Base-by-base conservation (phyloP, 2,329 filamentous ascomycete species). In the Penicillium janthinellum region DNA sequence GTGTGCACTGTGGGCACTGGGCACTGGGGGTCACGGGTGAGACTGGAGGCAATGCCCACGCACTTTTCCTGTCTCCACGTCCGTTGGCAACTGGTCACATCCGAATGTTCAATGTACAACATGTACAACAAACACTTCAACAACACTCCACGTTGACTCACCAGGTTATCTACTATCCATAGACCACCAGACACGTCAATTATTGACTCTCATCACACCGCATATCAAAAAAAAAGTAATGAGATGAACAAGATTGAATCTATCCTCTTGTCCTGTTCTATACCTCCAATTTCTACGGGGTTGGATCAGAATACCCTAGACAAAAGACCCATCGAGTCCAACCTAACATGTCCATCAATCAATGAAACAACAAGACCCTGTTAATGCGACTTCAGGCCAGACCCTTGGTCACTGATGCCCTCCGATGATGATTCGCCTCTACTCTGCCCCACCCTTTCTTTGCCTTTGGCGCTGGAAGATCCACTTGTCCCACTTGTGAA, bases 391-490 rank as follows among this genome's bases (percentile, higher is more conserved):
- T 28, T 50, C 39, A 49, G 48, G 45, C 41, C 15, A 55, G 41
- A 54, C 39, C 28, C 49, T 56, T 34, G 10, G 50, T 42, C 52
- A 56, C 41, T 50, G 12, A 12, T 6, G 35, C 41, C 15, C 28
- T 20, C 37, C 39, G 42, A 20, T 42, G 20, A 56, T 65, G 54
- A 65, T 63, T 68, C 42, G 61, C 28, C 28, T 35, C 28, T 20
- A 35, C 4, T 15, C 11, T 14, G 58, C 38, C 47, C 67, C 70
- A 64, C 63, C 54, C 59, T 45, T 50, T 44, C 58, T 67, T 68
- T 60, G 53, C 54, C 62, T 58, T 66, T 61, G 11, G 34, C 25
- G 25, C 28, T 25, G 17, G 47, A n/a, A n/a, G 48, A 35, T 35
- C 48, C 48, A 50, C 48, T 42, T 35, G 38, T 58, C 63, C 66